Evolutionary conservation across 306 rosid genomes (phyloP).

Genomic region (Acacia melanoxylon): DNA sequence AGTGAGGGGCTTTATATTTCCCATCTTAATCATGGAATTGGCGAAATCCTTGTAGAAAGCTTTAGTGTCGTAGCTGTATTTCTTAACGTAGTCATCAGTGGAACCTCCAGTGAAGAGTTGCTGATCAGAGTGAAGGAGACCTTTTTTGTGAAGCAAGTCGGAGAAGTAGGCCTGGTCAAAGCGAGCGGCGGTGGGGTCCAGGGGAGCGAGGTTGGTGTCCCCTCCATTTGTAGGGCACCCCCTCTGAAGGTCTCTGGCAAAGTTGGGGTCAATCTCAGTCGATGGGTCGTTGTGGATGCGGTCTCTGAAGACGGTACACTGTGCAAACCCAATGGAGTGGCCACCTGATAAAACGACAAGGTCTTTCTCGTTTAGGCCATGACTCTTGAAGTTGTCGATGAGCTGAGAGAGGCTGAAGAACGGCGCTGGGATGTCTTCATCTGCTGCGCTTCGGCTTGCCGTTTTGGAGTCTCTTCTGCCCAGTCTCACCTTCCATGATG

Average conservation of each 20-base stretch:
- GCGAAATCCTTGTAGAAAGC: slow-evolving; percentile 37
- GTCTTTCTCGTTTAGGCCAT: slow-evolving; percentile 51
- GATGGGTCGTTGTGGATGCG: slow-evolving; percentile 33
- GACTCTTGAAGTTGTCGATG: slow-evolving; percentile 32
- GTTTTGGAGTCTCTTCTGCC: slow-evolving; percentile 61
- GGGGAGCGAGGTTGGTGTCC: slow-evolving; percentile 41
- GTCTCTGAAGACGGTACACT: slow-evolving; percentile 25
- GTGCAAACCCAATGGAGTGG: slow-evolving; percentile 47
- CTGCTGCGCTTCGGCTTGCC: slow-evolving; percentile 37
- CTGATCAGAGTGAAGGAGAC: slow-evolving; percentile 54
- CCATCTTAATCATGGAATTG: slow-evolving; percentile 51
- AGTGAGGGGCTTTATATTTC: slow-evolving; percentile 49
- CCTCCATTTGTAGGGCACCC: slow-evolving; percentile 44
- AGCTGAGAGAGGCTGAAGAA: slow-evolving; percentile 33
- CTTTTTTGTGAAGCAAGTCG: slow-evolving; percentile 33
- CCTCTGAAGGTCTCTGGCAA: slow-evolving; percentile 19
- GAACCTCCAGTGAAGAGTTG: slow-evolving; percentile 44
- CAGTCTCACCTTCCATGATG: slow-evolving; percentile 42
- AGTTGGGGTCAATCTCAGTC: slow-evolving; percentile 33
- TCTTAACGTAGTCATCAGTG: slow-evolving; percentile 31
- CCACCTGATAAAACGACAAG: slow-evolving; percentile 45
- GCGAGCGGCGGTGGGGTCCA: slow-evolving; percentile 28
- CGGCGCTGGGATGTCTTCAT: slow-evolving; percentile 43
- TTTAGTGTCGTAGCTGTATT: slow-evolving; percentile 10
- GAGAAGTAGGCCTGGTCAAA: slow-evolving; percentile 33